A percentile compares a stretch with the other conserved stretches of the same genome.
phyloP scores from a whole-genome alignment of 495 filamentous ascomycete species.

The Podospora appendiculata region DNA sequence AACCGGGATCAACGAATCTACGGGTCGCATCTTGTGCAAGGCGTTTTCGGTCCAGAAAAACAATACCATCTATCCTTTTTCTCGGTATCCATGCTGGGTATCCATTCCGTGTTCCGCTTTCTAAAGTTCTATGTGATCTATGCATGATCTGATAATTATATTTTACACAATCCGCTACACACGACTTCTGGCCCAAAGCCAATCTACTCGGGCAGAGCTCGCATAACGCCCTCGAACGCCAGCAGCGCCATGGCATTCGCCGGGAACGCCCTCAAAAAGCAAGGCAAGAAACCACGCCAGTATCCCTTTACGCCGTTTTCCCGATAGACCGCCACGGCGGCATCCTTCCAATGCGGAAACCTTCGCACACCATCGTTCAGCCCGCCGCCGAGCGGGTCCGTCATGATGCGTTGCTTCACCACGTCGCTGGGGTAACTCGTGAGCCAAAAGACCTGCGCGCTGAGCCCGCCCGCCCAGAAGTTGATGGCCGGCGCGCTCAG shows the following conservation, averaged over 20 bases:
- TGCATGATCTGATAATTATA: neutral
- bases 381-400: slow-evolving; percentile 69
- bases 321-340: slow-evolving; percentile 64
- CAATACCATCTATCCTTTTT: slow-evolving; percentile 6
- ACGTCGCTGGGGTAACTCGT: slow-evolving; percentile 89
- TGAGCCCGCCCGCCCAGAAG: slow-evolving; percentile 94
- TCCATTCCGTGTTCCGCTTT: neutral
- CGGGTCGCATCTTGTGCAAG: too few relatives aligned
- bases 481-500: slow-evolving; percentile 76
- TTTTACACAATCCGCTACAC: neutral
- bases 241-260: slow-evolving; percentile 92
- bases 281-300: slow-evolving; percentile 91
- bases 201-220: slow-evolving; percentile 52
- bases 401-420: slow-evolving; percentile 98
- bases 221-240: slow-evolving; percentile 90
- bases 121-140: neutral
- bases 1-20: too few relatives aligned
- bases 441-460: slow-evolving; percentile 90
- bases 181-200: neutral
- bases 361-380: slow-evolving; percentile 58
- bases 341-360: slow-evolving; percentile 73
- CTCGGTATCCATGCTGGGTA: neutral
- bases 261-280: slow-evolving; percentile 89
- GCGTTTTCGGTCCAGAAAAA: too few relatives aligned
- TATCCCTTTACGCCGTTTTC: slow-evolving; percentile 73